Evolutionary conservation across 441 rosid species (phyloP), one percentile per base, ranked within the genome.

Genomic region (Erodium texanum): DNA sequence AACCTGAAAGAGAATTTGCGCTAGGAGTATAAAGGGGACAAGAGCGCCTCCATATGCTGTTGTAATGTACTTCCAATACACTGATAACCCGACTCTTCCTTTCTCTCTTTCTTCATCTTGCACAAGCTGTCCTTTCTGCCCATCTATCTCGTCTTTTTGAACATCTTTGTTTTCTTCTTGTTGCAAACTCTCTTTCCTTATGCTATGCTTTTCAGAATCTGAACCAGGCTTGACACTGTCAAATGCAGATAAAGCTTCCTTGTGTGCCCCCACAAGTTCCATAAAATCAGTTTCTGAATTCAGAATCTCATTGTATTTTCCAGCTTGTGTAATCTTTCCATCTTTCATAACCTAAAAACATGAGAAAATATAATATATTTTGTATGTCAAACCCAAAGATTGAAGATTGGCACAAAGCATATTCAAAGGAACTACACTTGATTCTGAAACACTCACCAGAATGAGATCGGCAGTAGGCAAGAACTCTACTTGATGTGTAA

Each of bases 21-120:
- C 89, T 71, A 91, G 67, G 66, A 94, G 64, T 68, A 88, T 84
- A 62, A 86, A 71, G 43, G 99, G 99, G 70, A 86, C 92, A 52
- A 89, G 84, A 66, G 85, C 87, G 74, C 99, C 99, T 54, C 96
- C 90, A 64, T 87, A 91, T 24, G 96, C 96, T 2, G 85, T 77
- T 0, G 92, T 94, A 38, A 88, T 67, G 48, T 84, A 94, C 54
- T 86, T 87, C 92, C 97, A 83, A 78, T 91, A 93, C 0, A 91
- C 90, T 0, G 74, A 66, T 69, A 88, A 81, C 27, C 88, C 85
- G 6, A 93, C 99, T 7, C 78, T 76, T 45, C 99, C 99, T 83
- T 89, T 89, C 83, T 88, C 97, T 69, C 96, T 85, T 78, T 93
- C 99, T 77, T 93, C 99, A 34, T 90, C 99, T 82, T 93, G 84